Conservation (phyloP, 148 eudicot species). For the Hydrangea macrophylla region DNA sequence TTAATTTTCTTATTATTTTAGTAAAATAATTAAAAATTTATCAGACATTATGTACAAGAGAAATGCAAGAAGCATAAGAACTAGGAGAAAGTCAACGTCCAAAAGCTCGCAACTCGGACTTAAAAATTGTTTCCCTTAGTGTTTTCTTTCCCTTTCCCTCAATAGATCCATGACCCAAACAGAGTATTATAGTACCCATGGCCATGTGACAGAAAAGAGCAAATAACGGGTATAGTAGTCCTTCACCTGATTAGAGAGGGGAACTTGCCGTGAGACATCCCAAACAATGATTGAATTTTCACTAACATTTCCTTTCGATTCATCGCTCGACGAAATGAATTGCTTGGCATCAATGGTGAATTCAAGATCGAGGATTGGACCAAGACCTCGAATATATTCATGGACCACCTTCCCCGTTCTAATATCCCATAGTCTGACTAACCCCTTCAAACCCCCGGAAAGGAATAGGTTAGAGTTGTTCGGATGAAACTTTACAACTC, state of each 20-base stretch:
- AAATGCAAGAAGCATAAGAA: too few relatives aligned
- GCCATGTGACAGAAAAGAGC: not conserved
- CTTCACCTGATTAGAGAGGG: slow-evolving; percentile 88
- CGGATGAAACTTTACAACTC: slow-evolving; percentile 68
- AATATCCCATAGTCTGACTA: slow-evolving; percentile 79
- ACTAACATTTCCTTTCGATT: slow-evolving; percentile 67
- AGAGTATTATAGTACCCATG: not conserved
- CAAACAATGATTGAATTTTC: slow-evolving; percentile 85
- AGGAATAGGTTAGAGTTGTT: slow-evolving; percentile 64
- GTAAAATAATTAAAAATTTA: too few relatives aligned
- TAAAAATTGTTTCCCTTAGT: too few relatives aligned
- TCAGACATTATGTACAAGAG: too few relatives aligned
- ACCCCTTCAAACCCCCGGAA: slow-evolving; percentile 87
- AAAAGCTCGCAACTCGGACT: too few relatives aligned
- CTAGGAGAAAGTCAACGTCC: too few relatives aligned
- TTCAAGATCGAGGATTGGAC: slow-evolving; percentile 83
- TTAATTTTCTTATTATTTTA: too few relatives aligned
- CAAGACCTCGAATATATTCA: slow-evolving; percentile 57
- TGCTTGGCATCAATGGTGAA: slow-evolving; percentile 60
- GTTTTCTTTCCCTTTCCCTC: too few relatives aligned
- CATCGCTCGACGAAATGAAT: slow-evolving; percentile 85
- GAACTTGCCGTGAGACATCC: slow-evolving; percentile 82
- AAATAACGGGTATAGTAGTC: not conserved
- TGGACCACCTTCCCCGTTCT: slow-evolving; percentile 60
- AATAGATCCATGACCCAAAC: too few relatives aligned